Percentiles rank a stretch among this genome's conserved stretches.
These are phyloP conservation scores for Wickerhamiella occidentalis DNA, from an alignment of 805 yeast species.

Conservation along the genomic window DNA sequence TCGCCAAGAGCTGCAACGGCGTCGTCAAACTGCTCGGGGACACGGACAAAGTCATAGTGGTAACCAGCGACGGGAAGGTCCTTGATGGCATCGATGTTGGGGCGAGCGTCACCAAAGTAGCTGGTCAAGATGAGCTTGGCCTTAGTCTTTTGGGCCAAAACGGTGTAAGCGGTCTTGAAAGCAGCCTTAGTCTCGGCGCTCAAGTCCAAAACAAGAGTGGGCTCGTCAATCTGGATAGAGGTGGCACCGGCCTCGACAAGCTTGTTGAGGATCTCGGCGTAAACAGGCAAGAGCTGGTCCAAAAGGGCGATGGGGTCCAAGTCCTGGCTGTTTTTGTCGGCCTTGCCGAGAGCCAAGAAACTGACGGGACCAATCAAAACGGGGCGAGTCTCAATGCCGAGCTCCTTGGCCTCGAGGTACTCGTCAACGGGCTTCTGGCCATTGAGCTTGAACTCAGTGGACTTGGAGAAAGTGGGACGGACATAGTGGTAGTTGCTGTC, in stretches of 20 bases:
- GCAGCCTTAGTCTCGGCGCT: constrained; percentile 74
- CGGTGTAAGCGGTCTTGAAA: constrained; percentile 77
- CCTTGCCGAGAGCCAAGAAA: constrained; percentile 88
- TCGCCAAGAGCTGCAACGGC: constrained; percentile 54
- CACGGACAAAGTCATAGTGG: constrained; percentile 95
- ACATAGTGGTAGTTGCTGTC: constrained; percentile 99
- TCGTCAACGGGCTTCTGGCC: constrained; percentile 96
- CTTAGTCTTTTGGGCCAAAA: constrained; percentile 51
- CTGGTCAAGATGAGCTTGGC: constrained; percentile 79
- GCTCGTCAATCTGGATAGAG: constrained; percentile 95
- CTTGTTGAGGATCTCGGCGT: constrained; percentile 77
- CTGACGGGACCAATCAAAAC: constrained; percentile 95
- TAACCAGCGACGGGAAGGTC: constrained; percentile 85
- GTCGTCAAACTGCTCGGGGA: constrained; percentile 87
- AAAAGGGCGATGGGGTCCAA: constrained; percentile 84
- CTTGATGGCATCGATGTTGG: constrained; percentile 83
- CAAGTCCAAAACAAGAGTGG: constrained; percentile 86
- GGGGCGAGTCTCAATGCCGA: constrained; percentile 95
- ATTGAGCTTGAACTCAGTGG: constrained; percentile 90
- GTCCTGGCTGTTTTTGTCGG: constrained; percentile 95
- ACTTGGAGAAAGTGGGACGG: constrained; percentile 95
- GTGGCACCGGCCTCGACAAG: constrained; percentile 91
- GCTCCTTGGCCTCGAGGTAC: constrained; percentile 92
- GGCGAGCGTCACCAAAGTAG: constrained; percentile 97
- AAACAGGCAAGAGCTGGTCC: constrained; percentile 84